Conservation (phyloP, 495 filamentous ascomycete genomes). For the Tuber aestivum region DNA sequence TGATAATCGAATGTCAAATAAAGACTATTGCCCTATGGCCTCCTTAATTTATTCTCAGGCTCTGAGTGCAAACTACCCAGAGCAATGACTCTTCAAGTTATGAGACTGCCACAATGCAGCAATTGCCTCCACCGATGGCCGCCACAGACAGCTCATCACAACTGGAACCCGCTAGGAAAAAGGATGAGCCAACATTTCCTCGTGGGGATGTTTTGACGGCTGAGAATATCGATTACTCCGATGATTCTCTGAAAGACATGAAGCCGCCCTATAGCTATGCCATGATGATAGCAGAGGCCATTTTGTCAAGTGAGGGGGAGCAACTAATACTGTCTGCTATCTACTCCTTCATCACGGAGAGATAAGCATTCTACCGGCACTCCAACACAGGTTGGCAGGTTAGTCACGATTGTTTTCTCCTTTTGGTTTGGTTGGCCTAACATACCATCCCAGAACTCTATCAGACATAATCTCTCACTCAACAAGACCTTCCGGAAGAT, state of each 20-base stretch:
- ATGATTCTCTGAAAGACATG: constrained; percentile 74
- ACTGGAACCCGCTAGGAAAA: constrained; percentile 46
- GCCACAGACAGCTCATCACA: constrained; percentile 23
- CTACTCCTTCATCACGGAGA: constrained; percentile 80
- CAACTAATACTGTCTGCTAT: constrained; percentile 83
- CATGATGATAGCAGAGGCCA: constrained; percentile 93
- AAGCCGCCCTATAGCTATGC: constrained; percentile 96
- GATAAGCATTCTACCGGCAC: constrained; percentile 85
- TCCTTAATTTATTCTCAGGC: background rate
- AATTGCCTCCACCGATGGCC: constrained; percentile 14
- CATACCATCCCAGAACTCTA: constrained; percentile 65
- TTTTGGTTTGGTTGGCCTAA: constrained; percentile 8
- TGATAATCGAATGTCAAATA: background rate
- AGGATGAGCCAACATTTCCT: constrained; percentile 56
- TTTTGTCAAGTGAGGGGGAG: constrained; percentile 74
- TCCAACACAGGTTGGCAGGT: constrained; percentile 87
- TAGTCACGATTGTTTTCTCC: constrained; percentile 35
- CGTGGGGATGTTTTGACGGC: constrained; percentile 66
- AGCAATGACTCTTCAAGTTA: constrained; percentile 33
- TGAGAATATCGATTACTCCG: constrained; percentile 76
- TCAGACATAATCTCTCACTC: constrained; percentile 89
- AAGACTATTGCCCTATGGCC: background rate
- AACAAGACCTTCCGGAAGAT: constrained; percentile 92
- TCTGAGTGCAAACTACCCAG: constrained; percentile 18
- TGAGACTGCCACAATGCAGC: constrained; percentile 26